Base-by-base conservation (phyloP, 2,329 filamentous ascomycete species). In the Ceratocystis diversiconidia region DNA sequence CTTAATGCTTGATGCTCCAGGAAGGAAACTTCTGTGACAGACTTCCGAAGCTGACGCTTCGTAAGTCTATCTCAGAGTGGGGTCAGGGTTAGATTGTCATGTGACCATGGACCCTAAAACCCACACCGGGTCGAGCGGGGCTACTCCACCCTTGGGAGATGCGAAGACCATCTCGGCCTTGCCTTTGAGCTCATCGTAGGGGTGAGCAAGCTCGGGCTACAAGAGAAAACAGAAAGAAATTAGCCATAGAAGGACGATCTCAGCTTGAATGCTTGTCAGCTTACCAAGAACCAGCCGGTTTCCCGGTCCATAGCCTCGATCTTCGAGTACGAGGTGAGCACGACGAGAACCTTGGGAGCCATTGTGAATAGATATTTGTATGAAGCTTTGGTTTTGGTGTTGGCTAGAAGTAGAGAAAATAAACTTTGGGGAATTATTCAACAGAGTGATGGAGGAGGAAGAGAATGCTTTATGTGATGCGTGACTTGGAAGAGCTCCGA, bases 281-380 rank as follows among this genome's bases (percentile, higher is more conserved):
- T 61, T 76, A 86, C 84, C 71, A 90, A 76, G 72, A 83, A 90
- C 87, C 87, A 90, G 69, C 87, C 87, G 0, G 86, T 89, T 8
- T 80, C 80, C 71, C 77, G 77, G 57, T 78, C 77, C 70, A 76
- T 72, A 65, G 68, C 69, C 70, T 76, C 76, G 61, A 83, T 78
- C 73, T 76, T 74, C 72, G 73, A 74, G 73, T 82, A 79, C 68
- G 85, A 89, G 69, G 85, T 88, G 68, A 90, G 82, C 66, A 90
- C 83, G 73, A 89, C 76, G 76, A 90, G 85, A 69, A 90, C 76
- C 73, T 86, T 87, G 70, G 77, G 79, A 44, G 78, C 76, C 79
- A 82, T 81, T 69, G 59, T 73, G 68, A 43, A 57, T 7, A 30
- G 1, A 52, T 22, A 48, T 30, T 44, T 59, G 36, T 8, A 19